phyloP scores from a whole-genome alignment of 2,329 filamentous ascomycete species.

The Chaetomium sp. region DNA sequence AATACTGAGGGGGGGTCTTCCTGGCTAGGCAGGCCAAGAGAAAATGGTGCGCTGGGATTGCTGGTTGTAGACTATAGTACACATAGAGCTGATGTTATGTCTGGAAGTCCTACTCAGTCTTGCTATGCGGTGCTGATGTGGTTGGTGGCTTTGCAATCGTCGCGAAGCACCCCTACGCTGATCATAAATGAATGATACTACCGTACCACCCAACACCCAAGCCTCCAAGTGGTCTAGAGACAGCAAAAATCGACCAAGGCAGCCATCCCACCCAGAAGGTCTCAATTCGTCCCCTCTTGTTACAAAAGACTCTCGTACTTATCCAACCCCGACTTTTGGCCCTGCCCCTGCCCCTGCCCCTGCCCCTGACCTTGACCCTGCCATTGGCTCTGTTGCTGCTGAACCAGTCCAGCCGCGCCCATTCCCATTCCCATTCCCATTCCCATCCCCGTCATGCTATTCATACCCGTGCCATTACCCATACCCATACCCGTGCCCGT shows the following conservation, averaged over 20 bases:
- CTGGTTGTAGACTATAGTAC: background rate
- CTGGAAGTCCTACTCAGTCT: background rate
- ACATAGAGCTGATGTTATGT: background rate
- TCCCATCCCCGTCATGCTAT: constrained; percentile 39
- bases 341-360: constrained; percentile 37
- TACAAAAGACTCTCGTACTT: constrained; percentile 69
- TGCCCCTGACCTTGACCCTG: constrained; percentile 21
- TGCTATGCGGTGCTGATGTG: background rate
- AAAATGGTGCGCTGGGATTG: background rate
- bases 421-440: constrained; percentile 28
- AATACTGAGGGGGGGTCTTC: background rate
- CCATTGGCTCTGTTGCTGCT: constrained; percentile 36
- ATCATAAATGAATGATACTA: background rate
- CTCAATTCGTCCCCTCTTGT: background rate
- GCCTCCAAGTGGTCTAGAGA: background rate
- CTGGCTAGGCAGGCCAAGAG: background rate
- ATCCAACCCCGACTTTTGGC: constrained; percentile 59
- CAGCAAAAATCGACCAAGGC: background rate
- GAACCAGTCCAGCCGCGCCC: constrained; percentile 30
- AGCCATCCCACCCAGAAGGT: background rate
- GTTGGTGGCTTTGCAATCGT: too few species aligned
- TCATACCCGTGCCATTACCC: constrained; percentile 37
- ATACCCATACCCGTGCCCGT: constrained; percentile 28
- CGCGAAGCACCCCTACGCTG: background rate
- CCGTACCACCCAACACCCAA: too few species aligned